phyloP scores from a whole-genome alignment of 2,329 filamentous ascomycete genomes.

The Pyricularia grisea region DNA sequence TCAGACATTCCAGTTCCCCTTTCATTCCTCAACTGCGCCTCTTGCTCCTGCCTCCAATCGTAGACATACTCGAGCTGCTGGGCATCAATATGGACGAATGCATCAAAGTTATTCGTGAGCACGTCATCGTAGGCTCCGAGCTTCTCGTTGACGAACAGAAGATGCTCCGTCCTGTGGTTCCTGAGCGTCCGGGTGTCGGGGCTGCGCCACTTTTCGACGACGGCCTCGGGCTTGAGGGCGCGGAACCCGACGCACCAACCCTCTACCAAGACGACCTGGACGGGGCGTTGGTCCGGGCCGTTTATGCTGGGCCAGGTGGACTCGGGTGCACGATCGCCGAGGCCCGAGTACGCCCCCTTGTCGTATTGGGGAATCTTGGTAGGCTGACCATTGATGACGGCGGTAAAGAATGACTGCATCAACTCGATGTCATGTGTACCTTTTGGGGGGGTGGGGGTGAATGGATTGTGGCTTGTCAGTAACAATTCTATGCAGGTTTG shows the following conservation, averaged over 20 bases:
- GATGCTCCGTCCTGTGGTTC: conserved; percentile 36
- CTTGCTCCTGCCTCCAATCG: conserved; percentile 74
- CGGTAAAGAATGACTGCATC: conserved; percentile 49
- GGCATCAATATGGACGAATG: conserved; percentile 56
- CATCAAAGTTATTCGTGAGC: conserved; percentile 40
- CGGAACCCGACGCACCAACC: conserved; percentile 89
- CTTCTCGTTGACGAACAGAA: conserved; percentile 39
- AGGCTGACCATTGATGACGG: conserved; percentile 40
- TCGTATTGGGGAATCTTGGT: conserved; percentile 67
- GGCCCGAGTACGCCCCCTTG: conserved; percentile 67
- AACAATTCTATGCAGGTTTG: not conserved
- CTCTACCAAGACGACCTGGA: conserved; percentile 68
- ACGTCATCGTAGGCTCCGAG: conserved; percentile 34
- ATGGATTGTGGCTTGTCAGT: not conserved
- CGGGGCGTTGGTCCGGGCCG: conserved; percentile 33
- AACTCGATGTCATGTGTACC: conserved; percentile 66
- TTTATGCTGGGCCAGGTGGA: conserved; percentile 53
- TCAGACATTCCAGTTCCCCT: conserved; percentile 75
- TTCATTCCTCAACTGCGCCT: conserved; percentile 54
- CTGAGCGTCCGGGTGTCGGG: conserved; percentile 31
- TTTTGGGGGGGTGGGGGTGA: conserved; percentile 5
- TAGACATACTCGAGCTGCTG: conserved; percentile 69
- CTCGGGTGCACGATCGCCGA: conserved; percentile 63
- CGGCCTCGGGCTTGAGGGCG: conserved; percentile 39
- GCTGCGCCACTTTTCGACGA: conserved; percentile 41